Conservation (phyloP, 495 filamentous ascomycete genomes). For the Pyrenopolyporus hunteri region DNA sequence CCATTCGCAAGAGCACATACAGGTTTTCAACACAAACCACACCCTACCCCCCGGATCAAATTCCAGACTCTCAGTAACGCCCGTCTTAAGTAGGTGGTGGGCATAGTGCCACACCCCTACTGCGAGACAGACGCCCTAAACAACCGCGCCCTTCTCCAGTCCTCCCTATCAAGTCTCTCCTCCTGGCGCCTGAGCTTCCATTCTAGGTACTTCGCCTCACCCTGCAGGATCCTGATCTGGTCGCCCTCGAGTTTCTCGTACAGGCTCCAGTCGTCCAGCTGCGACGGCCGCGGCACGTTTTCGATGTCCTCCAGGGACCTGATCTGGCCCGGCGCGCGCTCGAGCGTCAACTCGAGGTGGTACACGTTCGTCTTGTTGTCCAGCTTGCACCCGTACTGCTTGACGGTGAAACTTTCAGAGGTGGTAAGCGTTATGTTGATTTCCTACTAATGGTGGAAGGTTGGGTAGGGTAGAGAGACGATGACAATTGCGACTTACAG, state of each 20-base stretch:
- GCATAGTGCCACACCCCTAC: not conserved
- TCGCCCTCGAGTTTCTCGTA: constrained; percentile 49
- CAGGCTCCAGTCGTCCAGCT: constrained; percentile 55
- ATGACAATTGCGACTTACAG: constrained; percentile 43
- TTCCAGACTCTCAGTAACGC: no score
- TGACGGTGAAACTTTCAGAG: constrained; percentile 36
- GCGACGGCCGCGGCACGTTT: constrained; percentile 50
- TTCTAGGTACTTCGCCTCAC: constrained; percentile 36
- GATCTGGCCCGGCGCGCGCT: constrained; percentile 43
- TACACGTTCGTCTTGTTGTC: constrained; percentile 40
- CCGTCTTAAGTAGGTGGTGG: no score
- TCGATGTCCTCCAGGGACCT: constrained; percentile 39
- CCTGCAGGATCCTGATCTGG: constrained; percentile 37
- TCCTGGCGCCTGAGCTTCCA: constrained; percentile 39
- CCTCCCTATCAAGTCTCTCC: constrained; percentile 36
- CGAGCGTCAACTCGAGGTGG: constrained; percentile 45
- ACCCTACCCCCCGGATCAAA: no score
- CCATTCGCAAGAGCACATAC: no score
- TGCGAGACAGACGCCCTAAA: constrained; percentile 35
- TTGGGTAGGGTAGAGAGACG: not conserved
- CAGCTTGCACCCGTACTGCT: constrained; percentile 47
- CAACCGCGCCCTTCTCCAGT: constrained; percentile 35
- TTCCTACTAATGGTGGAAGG: not conserved
- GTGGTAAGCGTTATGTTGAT: not conserved
- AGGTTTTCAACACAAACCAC: no score